Percentiles rank a stretch among this genome's conserved stretches.
Conservation (phyloP, 768 basidiomycete species). For the Boletus subcaerulescens region DNA sequence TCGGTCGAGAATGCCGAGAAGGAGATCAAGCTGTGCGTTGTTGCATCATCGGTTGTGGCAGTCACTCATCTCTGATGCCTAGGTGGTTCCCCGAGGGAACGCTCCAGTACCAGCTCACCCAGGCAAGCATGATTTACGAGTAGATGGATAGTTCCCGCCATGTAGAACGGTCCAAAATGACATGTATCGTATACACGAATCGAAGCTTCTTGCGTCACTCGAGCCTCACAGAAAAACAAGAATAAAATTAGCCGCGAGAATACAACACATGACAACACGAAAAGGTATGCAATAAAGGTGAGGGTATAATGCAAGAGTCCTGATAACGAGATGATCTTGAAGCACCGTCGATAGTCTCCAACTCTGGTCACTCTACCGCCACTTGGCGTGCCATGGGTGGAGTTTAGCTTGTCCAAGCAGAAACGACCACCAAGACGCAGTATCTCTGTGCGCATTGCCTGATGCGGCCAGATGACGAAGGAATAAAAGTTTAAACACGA, state of each 20-base stretch:
- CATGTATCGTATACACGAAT: slow-evolving; percentile 22
- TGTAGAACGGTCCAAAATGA: not conserved
- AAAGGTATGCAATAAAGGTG: slow-evolving; percentile 20
- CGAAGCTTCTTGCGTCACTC: not conserved
- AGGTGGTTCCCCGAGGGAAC: slow-evolving; percentile 94
- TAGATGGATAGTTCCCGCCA: slow-evolving; percentile 34
- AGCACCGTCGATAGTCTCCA: slow-evolving; percentile 3
- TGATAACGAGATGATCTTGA: not conserved
- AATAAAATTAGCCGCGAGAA: not conserved
- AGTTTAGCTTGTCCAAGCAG: slow-evolving; percentile 6
- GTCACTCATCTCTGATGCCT: slow-evolving; percentile 7
- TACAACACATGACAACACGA: not conserved
- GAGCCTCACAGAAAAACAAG: not conserved
- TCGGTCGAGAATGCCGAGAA: slow-evolving; percentile 87
- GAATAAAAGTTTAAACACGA: slow-evolving; percentile 1
- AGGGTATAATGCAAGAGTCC: slow-evolving; percentile 27
- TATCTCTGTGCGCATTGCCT: slow-evolving; percentile 1
- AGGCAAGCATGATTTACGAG: slow-evolving; percentile 80
- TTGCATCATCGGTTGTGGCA: not conserved
- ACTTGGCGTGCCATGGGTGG: slow-evolving; percentile 31
- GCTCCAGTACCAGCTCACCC: slow-evolving; percentile 63
- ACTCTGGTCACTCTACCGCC: slow-evolving; percentile 6
- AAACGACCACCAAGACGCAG: slow-evolving; percentile 4
- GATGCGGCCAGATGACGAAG: slow-evolving; percentile 3
- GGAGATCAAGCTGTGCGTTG: slow-evolving; percentile 85